A percentile compares a stretch with the other conserved stretches of the same genome.
phyloP scores from a whole-genome alignment of 306 rosid species.

The Potentilla sterilis region DNA sequence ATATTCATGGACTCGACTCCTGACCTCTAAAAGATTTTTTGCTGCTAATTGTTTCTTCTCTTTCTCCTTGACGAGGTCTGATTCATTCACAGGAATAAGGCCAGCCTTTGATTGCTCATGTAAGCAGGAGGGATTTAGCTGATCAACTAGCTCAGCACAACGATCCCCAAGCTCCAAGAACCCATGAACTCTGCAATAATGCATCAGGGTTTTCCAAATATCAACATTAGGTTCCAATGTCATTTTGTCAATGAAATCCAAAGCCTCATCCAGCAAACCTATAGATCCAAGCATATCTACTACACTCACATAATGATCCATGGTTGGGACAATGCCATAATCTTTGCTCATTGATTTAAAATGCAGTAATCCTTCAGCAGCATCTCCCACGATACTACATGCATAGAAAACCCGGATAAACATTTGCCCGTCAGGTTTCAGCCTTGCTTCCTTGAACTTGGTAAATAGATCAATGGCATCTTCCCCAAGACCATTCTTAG shows the following conservation, averaged over 20 bases:
- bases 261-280: constrained; percentile 73
- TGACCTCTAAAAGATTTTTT: constrained; percentile 58
- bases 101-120: constrained; percentile 68
- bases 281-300: constrained; percentile 73
- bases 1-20: constrained; percentile 80
- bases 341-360: constrained; percentile 62
- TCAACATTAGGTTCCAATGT: constrained; percentile 55
- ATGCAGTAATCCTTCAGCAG: constrained; percentile 65
- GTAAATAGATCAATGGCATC: constrained; percentile 72
- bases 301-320: constrained; percentile 58
- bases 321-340: constrained; percentile 59
- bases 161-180: constrained; percentile 61
- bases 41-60: constrained; percentile 54
- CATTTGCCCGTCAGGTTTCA: constrained; percentile 67
- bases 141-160: constrained; percentile 70
- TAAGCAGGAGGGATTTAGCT: constrained; percentile 53
- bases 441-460: constrained; percentile 55
- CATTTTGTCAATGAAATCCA: constrained; percentile 71
- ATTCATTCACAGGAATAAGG: constrained; percentile 55
- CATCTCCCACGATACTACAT: constrained; percentile 59
- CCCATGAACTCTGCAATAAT: constrained; percentile 75
- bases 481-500: constrained; percentile 65
- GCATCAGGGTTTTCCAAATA: constrained; percentile 78
- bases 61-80: constrained; percentile 53
- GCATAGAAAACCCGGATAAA: constrained; percentile 63